These are phyloP conservation scores for Aspergillus baeticus DNA, from an alignment of 495 filamentous ascomycete genomes.

Conservation along the genomic window DNA sequence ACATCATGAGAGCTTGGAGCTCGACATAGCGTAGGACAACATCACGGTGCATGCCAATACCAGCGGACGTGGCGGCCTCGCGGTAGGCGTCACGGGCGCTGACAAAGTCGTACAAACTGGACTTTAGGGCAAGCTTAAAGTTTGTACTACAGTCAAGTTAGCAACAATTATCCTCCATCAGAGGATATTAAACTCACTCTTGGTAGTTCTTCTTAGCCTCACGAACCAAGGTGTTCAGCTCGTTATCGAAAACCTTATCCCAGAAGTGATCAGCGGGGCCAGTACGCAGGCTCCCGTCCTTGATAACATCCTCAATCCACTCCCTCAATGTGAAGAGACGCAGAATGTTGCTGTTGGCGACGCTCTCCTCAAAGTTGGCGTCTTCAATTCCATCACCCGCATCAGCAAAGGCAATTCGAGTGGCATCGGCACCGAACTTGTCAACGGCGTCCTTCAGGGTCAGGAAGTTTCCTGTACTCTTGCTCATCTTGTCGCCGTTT, in stretches of 20 bases:
- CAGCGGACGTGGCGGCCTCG: slow-evolving; percentile 68
- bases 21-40: slow-evolving; percentile 75
- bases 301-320: slow-evolving; percentile 84
- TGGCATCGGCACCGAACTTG: slow-evolving; percentile 94
- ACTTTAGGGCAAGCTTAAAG: slow-evolving; percentile 92
- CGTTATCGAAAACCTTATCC: slow-evolving; percentile 89
- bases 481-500: slow-evolving; percentile 97
- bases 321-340: slow-evolving; percentile 81
- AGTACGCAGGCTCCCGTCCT: slow-evolving; percentile 69
- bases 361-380: slow-evolving; percentile 95
- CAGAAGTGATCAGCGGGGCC: slow-evolving; percentile 75
- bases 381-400: slow-evolving; percentile 93
- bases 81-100: slow-evolving; percentile 88
- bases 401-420: slow-evolving; percentile 88
- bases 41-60: slow-evolving; percentile 79
- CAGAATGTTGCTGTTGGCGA: slow-evolving; percentile 87
- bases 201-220: slow-evolving; percentile 77
- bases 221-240: slow-evolving; percentile 79
- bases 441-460: slow-evolving; percentile 81
- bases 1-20: slow-evolving; percentile 79
- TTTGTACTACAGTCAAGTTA: slow-evolving; percentile 54
- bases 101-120: slow-evolving; percentile 84
- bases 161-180: slow-evolving; percentile 4
- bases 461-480: slow-evolving; percentile 93
- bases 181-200: slow-evolving; percentile 40